phyloP scores from a whole-genome alignment of 768 basidiomycete species.

The Lyophyllum decastes region DNA sequence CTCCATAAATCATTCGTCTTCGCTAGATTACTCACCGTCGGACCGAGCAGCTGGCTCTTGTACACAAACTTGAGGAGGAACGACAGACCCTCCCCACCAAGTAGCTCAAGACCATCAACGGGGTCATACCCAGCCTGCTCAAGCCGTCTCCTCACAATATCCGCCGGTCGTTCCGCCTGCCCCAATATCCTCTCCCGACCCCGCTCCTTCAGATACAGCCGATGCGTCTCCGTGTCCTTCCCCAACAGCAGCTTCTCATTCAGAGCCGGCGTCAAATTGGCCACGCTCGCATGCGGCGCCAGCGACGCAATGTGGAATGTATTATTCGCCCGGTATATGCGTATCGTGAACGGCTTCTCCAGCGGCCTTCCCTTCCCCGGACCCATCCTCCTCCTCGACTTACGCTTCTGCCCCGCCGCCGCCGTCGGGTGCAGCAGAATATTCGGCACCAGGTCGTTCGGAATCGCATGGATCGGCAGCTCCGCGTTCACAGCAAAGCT shows the following conservation, averaged over 20 bases:
- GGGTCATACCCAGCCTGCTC: slow-evolving; percentile 89
- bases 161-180: slow-evolving; percentile 79
- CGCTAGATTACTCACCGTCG: slow-evolving; percentile 46
- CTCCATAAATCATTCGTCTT: not conserved
- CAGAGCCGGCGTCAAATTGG: slow-evolving; percentile 61
- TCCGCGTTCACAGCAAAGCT: slow-evolving; percentile 9
- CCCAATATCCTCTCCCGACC: slow-evolving; percentile 83
- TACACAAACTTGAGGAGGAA: slow-evolving; percentile 91
- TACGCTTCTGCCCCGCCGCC: not conserved
- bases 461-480: not conserved
- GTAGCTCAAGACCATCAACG: slow-evolving; percentile 74
- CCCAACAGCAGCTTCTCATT: slow-evolving; percentile 55
- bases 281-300: slow-evolving; percentile 64
- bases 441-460: slow-evolving; percentile 8
- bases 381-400: not conserved
- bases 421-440: not conserved
- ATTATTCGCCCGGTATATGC: slow-evolving; percentile 76
- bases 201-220: slow-evolving; percentile 73
- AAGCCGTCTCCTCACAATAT: slow-evolving; percentile 79
- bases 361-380: slow-evolving; percentile 7
- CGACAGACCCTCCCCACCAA: slow-evolving; percentile 76
- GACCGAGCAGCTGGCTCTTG: slow-evolving; percentile 71
- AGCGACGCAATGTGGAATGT: slow-evolving; percentile 73
- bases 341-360: slow-evolving; percentile 51
- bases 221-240: slow-evolving; percentile 59